Evolutionary conservation across 2,329 filamentous ascomycete genomes (phyloP), one percentile per base, ranked within the genome.

Genomic region (Fusarium subglutinans): DNA sequence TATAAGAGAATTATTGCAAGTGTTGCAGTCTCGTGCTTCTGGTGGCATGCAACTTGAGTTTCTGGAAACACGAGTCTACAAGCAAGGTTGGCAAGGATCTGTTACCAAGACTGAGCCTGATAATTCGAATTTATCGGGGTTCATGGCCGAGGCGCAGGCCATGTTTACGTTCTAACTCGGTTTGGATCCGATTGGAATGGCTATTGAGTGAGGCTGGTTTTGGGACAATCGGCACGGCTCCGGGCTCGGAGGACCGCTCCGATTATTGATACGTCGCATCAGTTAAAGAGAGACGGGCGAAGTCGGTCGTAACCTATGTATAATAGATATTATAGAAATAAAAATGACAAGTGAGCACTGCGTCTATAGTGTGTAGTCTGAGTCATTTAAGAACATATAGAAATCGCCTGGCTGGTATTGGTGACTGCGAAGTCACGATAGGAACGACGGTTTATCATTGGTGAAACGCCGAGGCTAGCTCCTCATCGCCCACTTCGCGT

Each of bases 61-160:
- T 30, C 15, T 72, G 6, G 63, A 72, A n/a, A 63, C 64, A 3
- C 54, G 48, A 14, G 40, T 37, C 8, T 72, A 24, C 8, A 44
- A 55, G 8, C 53, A 72, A 10, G 69, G 69, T 5, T 72, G 69
- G 69, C 69, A 68, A 35, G 68, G 69, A 5, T 72, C 68, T 8
- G 58, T 68, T 3, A n/a, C 57, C 1, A 63, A 53, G 44, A 72
- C 68, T 8, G 30, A 33, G 4, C 57, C 68, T n/a, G 44, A 63
- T 20, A 60, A 60, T 18, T 24, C 40, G 14, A 28, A 2, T 11
- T n/a, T 63, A n/a, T 41, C 38, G 6, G 59, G 10, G 0, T 63
- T 63, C 2, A 62, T 55, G 51, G 35, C 37, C 37, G 51, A 55
- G 26, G 24, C 51, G 15, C 51, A 55, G 35, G 37, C 35, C 10